A percentile compares a stretch with the other conserved stretches of the same genome.
phyloP scores from a whole-genome alignment of 2,329 filamentous ascomycete species.

The Aspergillus sp. region DNA sequence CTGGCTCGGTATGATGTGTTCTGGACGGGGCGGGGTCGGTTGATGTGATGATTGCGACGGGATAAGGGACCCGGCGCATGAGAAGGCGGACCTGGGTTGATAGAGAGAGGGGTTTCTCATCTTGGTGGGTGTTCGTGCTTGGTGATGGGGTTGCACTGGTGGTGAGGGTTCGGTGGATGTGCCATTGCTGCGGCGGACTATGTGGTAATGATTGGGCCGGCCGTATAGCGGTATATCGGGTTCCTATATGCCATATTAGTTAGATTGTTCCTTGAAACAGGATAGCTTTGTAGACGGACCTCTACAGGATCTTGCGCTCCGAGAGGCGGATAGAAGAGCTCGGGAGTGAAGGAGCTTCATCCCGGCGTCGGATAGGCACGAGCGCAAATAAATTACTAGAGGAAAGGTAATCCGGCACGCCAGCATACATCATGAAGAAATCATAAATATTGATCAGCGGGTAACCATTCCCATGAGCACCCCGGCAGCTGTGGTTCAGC shows the following conservation, averaged over 20 bases:
- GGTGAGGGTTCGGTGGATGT: conserved; percentile 7
- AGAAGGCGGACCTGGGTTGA: conserved; percentile 43
- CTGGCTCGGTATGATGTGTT: conserved; percentile 9
- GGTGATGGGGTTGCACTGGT: conserved; percentile 9
- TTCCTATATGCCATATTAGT: background rate
- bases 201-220: background rate
- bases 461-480: background rate
- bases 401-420: conserved; percentile 6
- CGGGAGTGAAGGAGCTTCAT: conserved; percentile 32
- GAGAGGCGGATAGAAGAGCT: conserved; percentile 20
- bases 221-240: background rate
- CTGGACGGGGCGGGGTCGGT: conserved; percentile 31
- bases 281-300: background rate
- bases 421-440: conserved; percentile 24
- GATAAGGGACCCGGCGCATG: conserved; percentile 57
- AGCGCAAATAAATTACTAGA: conserved; percentile 3
- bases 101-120: conserved; percentile 14
- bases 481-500: background rate
- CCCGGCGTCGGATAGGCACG: conserved; percentile 15
- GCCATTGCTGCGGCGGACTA: background rate
- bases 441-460: background rate
- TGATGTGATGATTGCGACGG: conserved; percentile 57
- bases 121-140: conserved; percentile 2
- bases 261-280: background rate
- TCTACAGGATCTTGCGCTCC: conserved; percentile 7